Conservation (phyloP, 2,329 filamentous ascomycete genomes). For the Magnaporthales sp. region DNA sequence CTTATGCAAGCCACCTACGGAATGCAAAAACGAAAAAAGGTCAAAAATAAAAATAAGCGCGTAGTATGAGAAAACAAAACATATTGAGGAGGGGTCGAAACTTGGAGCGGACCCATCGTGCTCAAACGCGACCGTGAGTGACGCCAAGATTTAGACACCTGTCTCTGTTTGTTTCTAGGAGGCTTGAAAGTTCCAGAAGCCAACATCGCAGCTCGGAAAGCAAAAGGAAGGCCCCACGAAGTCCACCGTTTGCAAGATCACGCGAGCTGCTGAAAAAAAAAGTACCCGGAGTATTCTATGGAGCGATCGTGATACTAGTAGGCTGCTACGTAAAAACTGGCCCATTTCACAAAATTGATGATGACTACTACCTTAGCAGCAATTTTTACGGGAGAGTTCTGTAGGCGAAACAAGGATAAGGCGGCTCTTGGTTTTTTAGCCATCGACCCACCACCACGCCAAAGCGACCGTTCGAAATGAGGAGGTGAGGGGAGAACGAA, state of each 20-base stretch:
- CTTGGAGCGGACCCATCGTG: not conserved
- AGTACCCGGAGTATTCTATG: not conserved
- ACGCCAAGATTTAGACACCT: not conserved
- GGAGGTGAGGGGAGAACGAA: not conserved
- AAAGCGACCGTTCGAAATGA: not conserved
- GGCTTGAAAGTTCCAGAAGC: not conserved
- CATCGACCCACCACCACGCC: not conserved
- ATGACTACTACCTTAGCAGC: not conserved
- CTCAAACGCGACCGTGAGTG: not conserved
- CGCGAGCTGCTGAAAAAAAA: not conserved
- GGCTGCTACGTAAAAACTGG: not conserved
- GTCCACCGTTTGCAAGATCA: not conserved
- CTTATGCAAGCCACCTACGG: slow-evolving; percentile 1
- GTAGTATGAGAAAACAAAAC: not conserved
- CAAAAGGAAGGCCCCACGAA: not conserved
- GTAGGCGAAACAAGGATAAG: not conserved
- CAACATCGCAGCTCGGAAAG: not conserved
- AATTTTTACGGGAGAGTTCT: not conserved
- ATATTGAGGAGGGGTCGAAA: not conserved
- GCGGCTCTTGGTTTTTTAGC: not conserved
- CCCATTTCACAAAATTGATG: not conserved
- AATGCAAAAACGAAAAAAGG: not conserved
- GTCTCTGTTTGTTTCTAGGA: not conserved
- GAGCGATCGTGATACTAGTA: not conserved
- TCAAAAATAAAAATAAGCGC: not conserved